Base-by-base conservation (phyloP, 164 flowering plant genomes). In the Echeveria elegans region DNA sequence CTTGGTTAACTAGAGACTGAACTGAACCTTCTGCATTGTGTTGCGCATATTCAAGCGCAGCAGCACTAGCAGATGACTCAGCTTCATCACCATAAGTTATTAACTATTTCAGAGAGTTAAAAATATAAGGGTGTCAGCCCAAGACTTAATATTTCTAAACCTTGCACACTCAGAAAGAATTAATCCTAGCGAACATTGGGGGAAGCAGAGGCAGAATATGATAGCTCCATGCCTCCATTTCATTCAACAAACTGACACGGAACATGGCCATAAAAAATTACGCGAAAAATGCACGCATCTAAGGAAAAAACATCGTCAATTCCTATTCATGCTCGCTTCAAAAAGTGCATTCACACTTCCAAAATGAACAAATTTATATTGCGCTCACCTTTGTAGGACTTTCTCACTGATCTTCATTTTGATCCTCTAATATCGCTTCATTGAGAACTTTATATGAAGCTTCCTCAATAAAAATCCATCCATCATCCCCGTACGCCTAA, bases 401-500 rank as follows among this genome's bases (percentile, higher is more conserved):
- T 15, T 63, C 66, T 1, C 47, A 26, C 14, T 34, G 45, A 10
- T 63, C 66, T 3, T 21, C 66, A 63, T 63, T 52, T 23, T 52
- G 28, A 23, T 8, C 4, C 45, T 63, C 66, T 32, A 63, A 47
- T 36, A 63, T 36, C 29, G 26, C 45, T 63, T 63, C 66, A 34
- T 36, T 32, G 16, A 63, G 29, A 1, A 63, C 45, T 5, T 63
- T 63, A 40, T 63, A 63, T 0, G 66, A 63, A 63, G 41, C 41
- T 0, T 63, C 66, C 38, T 63, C 66, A 37, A 63, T 63, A 63
- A 63, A 63, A 34, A 21, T 26, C 66, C 66, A 63, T 18, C 66
- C 66, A 1, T 5, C 43, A 63, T 63, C 66, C 37, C 66, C 66
- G n/a, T 63, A 63, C 8, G n/a, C 26, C 66, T 63, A 29, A n/a